These are phyloP conservation scores for Solanum virginianum DNA, from an alignment of 257 asterid species.

Conservation along the genomic window DNA sequence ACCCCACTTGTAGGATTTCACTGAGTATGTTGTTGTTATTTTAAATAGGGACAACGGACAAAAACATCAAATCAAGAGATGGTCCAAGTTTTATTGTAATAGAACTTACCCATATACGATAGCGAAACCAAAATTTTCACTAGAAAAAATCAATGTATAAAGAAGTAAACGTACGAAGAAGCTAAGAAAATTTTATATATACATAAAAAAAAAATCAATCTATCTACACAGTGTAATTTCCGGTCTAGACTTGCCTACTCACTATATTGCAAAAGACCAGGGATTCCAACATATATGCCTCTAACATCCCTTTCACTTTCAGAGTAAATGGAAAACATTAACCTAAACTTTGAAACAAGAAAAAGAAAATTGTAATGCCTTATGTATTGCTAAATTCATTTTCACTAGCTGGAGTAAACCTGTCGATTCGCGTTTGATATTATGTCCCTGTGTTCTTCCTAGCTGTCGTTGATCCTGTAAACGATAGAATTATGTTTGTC, in stretches of 20 bases:
- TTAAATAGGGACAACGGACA: background rate
- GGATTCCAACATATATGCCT: background rate
- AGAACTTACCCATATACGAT: background rate
- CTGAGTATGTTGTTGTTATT: too few species aligned
- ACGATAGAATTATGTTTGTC: constrained; percentile 21
- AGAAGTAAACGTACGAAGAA: background rate
- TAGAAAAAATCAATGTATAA: background rate
- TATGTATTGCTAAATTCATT: background rate
- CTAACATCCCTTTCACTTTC: background rate
- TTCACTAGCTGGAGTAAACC: background rate
- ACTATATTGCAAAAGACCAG: background rate
- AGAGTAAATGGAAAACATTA: background rate
- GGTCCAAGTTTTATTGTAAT: background rate
- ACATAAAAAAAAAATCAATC: background rate
- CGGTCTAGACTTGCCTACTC: background rate
- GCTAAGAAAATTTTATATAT: background rate
- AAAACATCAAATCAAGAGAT: too few species aligned
- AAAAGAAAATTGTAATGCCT: background rate
- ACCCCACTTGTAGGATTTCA: too few species aligned
- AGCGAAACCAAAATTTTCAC: background rate
- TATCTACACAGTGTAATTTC: background rate
- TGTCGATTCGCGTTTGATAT: background rate
- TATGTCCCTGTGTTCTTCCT: constrained; percentile 1
- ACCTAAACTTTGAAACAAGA: background rate
- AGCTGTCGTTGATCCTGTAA: background rate